Evolutionary conservation across 768 basidiomycete genomes (phyloP).

Genomic region (Basidioascus undulatus): DNA sequence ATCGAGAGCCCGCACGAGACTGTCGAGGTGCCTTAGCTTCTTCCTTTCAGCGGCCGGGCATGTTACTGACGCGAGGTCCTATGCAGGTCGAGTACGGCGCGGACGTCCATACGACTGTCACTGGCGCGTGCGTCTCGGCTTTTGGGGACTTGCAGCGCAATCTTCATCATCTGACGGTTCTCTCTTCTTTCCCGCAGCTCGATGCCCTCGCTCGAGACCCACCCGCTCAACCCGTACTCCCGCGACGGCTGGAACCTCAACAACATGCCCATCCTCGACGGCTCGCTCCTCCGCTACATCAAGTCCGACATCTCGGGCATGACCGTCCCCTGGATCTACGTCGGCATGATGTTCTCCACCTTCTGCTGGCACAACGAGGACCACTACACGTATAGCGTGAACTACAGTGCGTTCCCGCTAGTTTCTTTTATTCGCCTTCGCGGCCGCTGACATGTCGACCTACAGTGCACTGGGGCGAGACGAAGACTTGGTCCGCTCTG

Average conservation of each 20-base stretch:
- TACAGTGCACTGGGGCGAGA: conserved; percentile 73
- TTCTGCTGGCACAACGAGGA: conserved; percentile 99
- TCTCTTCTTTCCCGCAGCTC: conserved; percentile 30
- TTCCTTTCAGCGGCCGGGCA: no score
- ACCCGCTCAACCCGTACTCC: conserved; percentile 65
- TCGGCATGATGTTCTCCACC: conserved; percentile 95
- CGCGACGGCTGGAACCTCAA: conserved; percentile 94
- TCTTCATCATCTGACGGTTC: background rate
- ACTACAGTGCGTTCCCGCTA: conserved; percentile 49
- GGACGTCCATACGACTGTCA: conserved; percentile 88
- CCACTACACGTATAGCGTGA: conserved; percentile 91
- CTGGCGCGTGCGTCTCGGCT: conserved; percentile 49
- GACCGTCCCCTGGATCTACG: conserved; percentile 98
- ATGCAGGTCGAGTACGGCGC: conserved; percentile 99
- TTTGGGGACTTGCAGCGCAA: no score
- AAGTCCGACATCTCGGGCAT: conserved; percentile 98
- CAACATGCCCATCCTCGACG: conserved; percentile 77
- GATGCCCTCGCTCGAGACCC: conserved; percentile 84
- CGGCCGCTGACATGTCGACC: background rate
- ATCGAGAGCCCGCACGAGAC: conserved; percentile 73
- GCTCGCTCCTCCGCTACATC: conserved; percentile 85
- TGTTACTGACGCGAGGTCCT: no score
- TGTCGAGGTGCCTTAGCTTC: no score
- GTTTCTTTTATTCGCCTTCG: background rate
- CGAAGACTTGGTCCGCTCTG: conserved; percentile 98